phyloP scores from a whole-genome alignment of 2,329 filamentous ascomycete species.

The Endoconidiophora laricicola region DNA sequence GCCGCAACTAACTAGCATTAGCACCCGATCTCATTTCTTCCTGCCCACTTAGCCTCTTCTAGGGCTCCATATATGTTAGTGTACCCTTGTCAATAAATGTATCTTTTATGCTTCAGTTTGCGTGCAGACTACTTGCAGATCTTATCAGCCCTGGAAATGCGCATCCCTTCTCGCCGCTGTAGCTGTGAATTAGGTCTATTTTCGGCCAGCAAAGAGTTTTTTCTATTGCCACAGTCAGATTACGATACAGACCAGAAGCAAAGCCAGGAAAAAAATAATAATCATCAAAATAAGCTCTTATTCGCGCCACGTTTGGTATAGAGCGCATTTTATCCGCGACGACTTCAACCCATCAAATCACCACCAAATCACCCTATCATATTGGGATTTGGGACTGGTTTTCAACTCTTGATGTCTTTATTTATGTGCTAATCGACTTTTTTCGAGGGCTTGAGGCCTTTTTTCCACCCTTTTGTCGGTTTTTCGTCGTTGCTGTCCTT shows the following conservation, averaged over 20 bases:
- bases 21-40: too few species aligned
- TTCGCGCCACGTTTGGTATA: conserved; percentile 8
- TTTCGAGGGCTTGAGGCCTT: conserved; percentile 20
- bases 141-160: neutral
- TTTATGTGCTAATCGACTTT: conserved; percentile 12
- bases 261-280: conserved; percentile 8
- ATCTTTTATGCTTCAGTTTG: neutral
- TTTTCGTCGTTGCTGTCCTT: conserved; percentile 34
- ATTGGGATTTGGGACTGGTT: neutral
- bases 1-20: too few species aligned
- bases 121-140: neutral
- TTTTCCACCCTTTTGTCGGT: conserved; percentile 33
- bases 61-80: conserved; percentile 1
- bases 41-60: neutral
- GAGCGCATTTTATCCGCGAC: conserved; percentile 2
- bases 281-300: conserved; percentile 9
- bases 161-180: neutral
- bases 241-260: neutral
- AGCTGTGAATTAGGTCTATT: neutral
- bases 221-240: neutral
- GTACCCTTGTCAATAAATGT: neutral
- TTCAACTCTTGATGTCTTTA: conserved; percentile 11
- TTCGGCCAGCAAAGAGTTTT: neutral
- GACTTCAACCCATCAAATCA: conserved; percentile 11
- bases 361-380: neutral